Evolutionary conservation across 306 rosid species (phyloP).

Genomic region (Coriaria nepalensis): DNA sequence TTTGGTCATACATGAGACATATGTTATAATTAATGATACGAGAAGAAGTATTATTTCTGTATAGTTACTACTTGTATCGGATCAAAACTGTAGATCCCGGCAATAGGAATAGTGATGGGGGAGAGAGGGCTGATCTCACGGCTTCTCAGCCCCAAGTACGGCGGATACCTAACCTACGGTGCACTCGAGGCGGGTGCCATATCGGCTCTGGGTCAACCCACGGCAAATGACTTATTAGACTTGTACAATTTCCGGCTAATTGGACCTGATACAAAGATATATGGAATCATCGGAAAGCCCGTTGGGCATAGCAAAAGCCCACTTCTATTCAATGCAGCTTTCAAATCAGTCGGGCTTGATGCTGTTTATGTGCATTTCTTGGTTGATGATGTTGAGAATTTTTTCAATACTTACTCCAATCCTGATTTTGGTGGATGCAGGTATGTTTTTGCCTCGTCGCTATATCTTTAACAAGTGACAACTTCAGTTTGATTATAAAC

Average conservation of each 20-base stretch:
- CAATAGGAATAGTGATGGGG: slow-evolving; percentile 27
- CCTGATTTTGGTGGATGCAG: slow-evolving; percentile 35
- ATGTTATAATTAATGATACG: not conserved
- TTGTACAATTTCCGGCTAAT: slow-evolving; percentile 34
- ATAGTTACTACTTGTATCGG: too few relatives aligned
- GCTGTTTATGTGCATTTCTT: slow-evolving; percentile 35
- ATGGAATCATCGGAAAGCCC: slow-evolving; percentile 37
- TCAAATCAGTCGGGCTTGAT: slow-evolving; percentile 24
- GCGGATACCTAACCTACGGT: slow-evolving; percentile 35
- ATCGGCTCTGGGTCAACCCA: slow-evolving; percentile 31
- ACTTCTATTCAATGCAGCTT: slow-evolving; percentile 32
- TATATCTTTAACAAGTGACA: too few relatives aligned
- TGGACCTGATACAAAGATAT: slow-evolving; percentile 27
- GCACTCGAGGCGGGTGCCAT: slow-evolving; percentile 22
- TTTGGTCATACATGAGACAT: not conserved
- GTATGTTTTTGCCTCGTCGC: slow-evolving; percentile 7
- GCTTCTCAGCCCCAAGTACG: slow-evolving; percentile 30
- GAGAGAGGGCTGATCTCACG: slow-evolving; percentile 34
- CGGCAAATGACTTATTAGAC: slow-evolving; percentile 23
- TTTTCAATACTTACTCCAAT: slow-evolving; percentile 27
- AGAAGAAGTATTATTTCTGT: too few relatives aligned
- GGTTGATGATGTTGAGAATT: slow-evolving; percentile 32
- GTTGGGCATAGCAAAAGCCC: slow-evolving; percentile 46
- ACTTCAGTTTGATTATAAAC: not conserved
- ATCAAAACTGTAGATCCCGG: slow-evolving; percentile 20